Conservation (phyloP, 257 asterid species). For the Nicotiana otophora region DNA sequence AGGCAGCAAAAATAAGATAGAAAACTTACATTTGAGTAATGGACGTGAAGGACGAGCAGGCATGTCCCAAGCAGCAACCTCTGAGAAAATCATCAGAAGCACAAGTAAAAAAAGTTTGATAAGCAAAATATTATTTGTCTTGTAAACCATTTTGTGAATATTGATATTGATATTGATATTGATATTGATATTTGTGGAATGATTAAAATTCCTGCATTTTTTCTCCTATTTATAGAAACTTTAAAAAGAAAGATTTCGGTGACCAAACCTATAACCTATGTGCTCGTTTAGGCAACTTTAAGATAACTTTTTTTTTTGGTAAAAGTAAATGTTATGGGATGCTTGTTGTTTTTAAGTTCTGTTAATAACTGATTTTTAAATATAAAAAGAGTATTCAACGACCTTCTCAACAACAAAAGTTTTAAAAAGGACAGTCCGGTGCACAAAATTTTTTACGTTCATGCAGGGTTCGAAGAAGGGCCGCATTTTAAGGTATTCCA, state of each 20-base stretch:
- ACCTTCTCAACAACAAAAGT: too few species aligned
- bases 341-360: neutral
- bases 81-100: neutral
- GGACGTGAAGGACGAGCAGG: too few species aligned
- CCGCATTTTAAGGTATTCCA: too few species aligned
- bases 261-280: neutral
- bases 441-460: too few species aligned
- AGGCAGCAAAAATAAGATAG: too few species aligned
- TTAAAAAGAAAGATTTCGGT: neutral
- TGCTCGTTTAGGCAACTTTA: neutral
- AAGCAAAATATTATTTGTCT: neutral
- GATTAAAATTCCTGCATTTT: neutral
- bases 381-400: too few species aligned
- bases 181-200: neutral
- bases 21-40: too few species aligned
- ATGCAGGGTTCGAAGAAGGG: too few species aligned
- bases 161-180: neutral
- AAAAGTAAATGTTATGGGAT: neutral
- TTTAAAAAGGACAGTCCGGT: too few species aligned
- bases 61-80: neutral
- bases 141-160: neutral
- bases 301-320: neutral
- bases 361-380: too few species aligned
- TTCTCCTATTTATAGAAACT: neutral
- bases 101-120: neutral